Evolutionary conservation across 208 protist species (phyloP).

Genomic region (Crithidia mellificae): DNA sequence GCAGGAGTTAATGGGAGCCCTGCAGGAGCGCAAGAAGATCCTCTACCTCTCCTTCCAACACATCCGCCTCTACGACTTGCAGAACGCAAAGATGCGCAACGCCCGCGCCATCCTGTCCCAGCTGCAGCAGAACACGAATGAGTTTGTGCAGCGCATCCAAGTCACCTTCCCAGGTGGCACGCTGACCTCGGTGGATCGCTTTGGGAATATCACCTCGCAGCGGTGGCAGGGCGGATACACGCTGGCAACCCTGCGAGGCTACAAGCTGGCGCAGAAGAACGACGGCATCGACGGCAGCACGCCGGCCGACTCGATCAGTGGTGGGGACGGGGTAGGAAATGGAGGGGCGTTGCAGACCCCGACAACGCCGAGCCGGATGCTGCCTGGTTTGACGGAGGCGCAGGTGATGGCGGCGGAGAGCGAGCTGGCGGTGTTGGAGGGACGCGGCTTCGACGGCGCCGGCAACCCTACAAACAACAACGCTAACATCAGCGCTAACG

Average conservation of each 20-base stretch:
- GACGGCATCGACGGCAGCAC: constrained; percentile 1
- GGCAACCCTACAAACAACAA: too few relatives aligned
- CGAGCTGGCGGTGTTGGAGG: constrained; percentile 43
- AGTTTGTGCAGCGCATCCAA: constrained; percentile 64
- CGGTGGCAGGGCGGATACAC: constrained; percentile 87
- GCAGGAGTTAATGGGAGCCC: constrained; percentile 82
- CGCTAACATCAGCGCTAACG: neutral
- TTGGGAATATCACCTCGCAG: constrained; percentile 83
- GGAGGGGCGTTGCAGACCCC: neutral
- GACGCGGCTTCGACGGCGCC: neutral
- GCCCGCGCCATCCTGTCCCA: constrained; percentile 73
- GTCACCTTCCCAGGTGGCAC: constrained; percentile 79
- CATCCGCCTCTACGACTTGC: constrained; percentile 90
- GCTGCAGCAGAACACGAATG: constrained; percentile 59
- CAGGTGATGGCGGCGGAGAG: constrained; percentile 63
- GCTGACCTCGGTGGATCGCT: constrained; percentile 83
- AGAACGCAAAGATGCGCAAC: constrained; percentile 82
- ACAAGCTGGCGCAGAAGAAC: constrained; percentile 34
- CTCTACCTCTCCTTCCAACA: constrained; percentile 92
- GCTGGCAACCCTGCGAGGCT: constrained; percentile 65
- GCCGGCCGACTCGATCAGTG: neutral
- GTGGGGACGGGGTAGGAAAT: neutral
- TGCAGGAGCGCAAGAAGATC: constrained; percentile 90
- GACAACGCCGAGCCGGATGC: neutral
- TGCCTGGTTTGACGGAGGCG: constrained; percentile 38